Evolutionary conservation across 495 filamentous ascomycete species (phyloP).

Genomic region (Trichoderma orchidacearum): DNA sequence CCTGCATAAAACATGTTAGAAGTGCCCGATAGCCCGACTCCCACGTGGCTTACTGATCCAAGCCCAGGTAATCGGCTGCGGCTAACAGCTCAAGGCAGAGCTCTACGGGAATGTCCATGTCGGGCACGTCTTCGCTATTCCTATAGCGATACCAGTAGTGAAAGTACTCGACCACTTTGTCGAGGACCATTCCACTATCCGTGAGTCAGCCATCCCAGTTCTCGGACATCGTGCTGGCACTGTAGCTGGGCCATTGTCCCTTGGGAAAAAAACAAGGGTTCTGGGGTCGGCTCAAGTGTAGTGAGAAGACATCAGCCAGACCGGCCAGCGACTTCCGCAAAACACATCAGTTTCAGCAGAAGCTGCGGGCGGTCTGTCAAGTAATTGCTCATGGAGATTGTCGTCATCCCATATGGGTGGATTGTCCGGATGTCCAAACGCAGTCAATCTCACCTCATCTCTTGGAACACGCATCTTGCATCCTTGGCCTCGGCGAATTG

Average conservation of each 20-base stretch:
- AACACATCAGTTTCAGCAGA: constrained; percentile 2
- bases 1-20: constrained; percentile 11
- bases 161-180: constrained; percentile 86
- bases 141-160: constrained; percentile 77
- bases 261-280: not conserved
- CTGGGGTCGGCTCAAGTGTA: constrained; percentile 47
- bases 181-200: constrained; percentile 62
- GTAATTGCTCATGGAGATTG: not conserved
- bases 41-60: constrained; percentile 17
- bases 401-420: not conserved
- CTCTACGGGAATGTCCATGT: constrained; percentile 75
- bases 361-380: not conserved
- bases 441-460: constrained; percentile 48
- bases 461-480: constrained; percentile 52
- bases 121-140: constrained; percentile 62
- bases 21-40: not conserved
- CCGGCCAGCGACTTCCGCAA: not conserved
- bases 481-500: constrained; percentile 56
- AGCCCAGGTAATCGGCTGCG: constrained; percentile 57
- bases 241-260: not conserved
- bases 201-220: not conserved
- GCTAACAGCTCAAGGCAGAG: constrained; percentile 70
- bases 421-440: not conserved
- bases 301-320: constrained; percentile 27
- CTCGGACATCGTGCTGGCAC: not conserved